Conservation (phyloP, 805 yeast species). For the Zygosaccharomyces rouxii region DNA sequence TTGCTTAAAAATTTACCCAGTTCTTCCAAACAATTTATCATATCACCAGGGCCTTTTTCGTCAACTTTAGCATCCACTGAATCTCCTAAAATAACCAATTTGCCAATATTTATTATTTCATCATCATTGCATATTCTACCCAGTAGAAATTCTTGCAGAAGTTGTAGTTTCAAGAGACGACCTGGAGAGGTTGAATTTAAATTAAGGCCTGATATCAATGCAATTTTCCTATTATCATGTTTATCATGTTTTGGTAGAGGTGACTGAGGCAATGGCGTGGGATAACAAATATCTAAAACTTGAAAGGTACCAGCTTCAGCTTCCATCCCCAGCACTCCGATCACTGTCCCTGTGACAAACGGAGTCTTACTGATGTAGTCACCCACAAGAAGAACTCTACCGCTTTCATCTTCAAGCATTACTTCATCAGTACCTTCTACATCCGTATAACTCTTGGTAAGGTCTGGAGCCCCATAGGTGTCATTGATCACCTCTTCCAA, state of each 20-base stretch:
- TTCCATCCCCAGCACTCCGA: conserved; percentile 85
- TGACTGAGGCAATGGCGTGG: conserved; percentile 57
- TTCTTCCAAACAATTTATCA: conserved; percentile 50
- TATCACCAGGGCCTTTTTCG: conserved; percentile 47
- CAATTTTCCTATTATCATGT: conserved; percentile 43
- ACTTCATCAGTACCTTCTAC: conserved; percentile 51
- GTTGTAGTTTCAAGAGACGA: conserved; percentile 42
- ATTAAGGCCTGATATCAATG: conserved; percentile 73
- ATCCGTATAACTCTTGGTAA: conserved; percentile 48
- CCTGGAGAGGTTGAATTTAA: conserved; percentile 45
- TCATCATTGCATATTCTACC: conserved; percentile 57
- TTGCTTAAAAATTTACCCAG: conserved; percentile 59
- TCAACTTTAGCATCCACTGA: conserved; percentile 41
- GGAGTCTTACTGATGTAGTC: conserved; percentile 49
- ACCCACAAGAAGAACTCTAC: conserved; percentile 72
- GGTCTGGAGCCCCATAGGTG: conserved; percentile 40
- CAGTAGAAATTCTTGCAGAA: conserved; percentile 62
- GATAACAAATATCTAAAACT: conserved; percentile 74
- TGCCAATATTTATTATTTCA: conserved; percentile 36
- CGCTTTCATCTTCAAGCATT: conserved; percentile 89
- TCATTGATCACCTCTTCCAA: conserved; percentile 70
- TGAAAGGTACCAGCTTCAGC: conserved; percentile 77
- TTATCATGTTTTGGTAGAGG: conserved; percentile 29
- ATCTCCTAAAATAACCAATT: conserved; percentile 70
- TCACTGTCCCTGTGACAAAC: conserved; percentile 84